Conservation (phyloP, 2,329 filamentous ascomycete species). For the Dactylonectria macrodidyma region DNA sequence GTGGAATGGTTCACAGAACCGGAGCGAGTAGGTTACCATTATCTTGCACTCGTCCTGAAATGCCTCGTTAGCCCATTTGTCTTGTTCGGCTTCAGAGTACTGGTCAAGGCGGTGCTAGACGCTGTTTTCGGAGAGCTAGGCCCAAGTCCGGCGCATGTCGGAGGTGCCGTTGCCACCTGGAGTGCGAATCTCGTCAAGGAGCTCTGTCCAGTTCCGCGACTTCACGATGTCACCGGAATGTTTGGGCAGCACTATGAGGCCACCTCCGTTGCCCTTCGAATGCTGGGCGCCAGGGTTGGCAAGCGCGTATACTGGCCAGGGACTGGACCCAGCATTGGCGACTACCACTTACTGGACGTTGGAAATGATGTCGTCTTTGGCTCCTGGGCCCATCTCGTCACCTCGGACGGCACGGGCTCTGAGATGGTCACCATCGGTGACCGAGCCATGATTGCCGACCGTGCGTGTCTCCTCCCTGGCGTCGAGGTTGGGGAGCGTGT, state of each 20-base stretch:
- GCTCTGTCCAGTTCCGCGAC: constrained; percentile 59
- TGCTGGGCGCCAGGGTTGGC: constrained; percentile 67
- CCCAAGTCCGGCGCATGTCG: constrained; percentile 48
- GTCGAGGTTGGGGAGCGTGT: constrained; percentile 63
- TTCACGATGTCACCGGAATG: constrained; percentile 65
- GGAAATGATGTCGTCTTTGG: constrained; percentile 74
- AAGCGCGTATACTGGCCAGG: constrained; percentile 71
- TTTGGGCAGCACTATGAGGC: constrained; percentile 70
- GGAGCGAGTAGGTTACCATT: constrained; percentile 64
- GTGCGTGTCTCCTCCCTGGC: constrained; percentile 67
- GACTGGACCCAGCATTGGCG: constrained; percentile 66
- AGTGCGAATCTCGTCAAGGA: constrained; percentile 60
- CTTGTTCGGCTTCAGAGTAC: constrained; percentile 58
- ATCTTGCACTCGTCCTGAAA: constrained; percentile 61
- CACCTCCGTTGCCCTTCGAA: constrained; percentile 65
- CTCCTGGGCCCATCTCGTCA: constrained; percentile 67
- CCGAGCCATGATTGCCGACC: constrained; percentile 70
- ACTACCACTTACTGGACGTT: constrained; percentile 69
- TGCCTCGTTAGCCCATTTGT: constrained; percentile 59
- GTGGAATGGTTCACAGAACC: constrained; percentile 65
- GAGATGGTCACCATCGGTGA: constrained; percentile 63
- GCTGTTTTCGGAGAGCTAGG: constrained; percentile 55
- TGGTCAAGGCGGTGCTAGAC: constrained; percentile 60
- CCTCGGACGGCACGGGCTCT: constrained; percentile 65
- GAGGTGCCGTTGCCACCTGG: constrained; percentile 59